Conservation (phyloP, 164 flowering plant species). For the Stephania cephalantha region DNA sequence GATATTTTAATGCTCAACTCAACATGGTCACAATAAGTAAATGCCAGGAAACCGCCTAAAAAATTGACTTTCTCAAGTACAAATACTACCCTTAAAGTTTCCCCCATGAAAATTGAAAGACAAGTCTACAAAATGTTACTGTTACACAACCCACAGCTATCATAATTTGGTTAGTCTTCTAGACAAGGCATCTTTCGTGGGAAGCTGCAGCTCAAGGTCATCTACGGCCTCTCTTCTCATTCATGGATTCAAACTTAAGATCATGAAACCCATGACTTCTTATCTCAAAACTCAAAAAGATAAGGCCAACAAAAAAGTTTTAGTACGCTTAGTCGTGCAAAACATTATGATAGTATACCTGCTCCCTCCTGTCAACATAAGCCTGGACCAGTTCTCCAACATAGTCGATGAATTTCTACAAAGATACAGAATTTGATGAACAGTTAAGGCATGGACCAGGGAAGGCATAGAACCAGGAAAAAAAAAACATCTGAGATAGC, state of each 20-base stretch:
- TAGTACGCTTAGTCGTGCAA: background rate
- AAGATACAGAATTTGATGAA: background rate
- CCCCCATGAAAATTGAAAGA: too few relatives aligned
- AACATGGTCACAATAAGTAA: background rate
- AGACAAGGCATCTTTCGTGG: background rate
- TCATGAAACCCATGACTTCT: background rate
- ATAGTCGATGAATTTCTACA: conserved; percentile 85
- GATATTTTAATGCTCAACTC: background rate
- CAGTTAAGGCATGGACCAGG: background rate
- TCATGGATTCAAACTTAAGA: background rate
- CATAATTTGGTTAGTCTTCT: background rate
- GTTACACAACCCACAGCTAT: background rate
- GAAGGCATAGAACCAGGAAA: background rate
- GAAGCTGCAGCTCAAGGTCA: background rate
- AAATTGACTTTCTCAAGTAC: too few relatives aligned
- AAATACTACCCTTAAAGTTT: background rate
- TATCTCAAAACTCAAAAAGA: background rate
- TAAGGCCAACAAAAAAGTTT: background rate
- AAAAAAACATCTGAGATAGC: background rate
- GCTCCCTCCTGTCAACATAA: conserved; percentile 92
- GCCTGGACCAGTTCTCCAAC: conserved; percentile 90
- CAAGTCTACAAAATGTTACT: background rate
- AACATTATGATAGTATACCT: conserved; percentile 43
- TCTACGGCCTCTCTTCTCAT: background rate
- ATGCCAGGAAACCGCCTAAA: too few relatives aligned